Evolutionary conservation across 352 stramenopile species (phyloP).

Genomic region (Pythium chondricola): DNA sequence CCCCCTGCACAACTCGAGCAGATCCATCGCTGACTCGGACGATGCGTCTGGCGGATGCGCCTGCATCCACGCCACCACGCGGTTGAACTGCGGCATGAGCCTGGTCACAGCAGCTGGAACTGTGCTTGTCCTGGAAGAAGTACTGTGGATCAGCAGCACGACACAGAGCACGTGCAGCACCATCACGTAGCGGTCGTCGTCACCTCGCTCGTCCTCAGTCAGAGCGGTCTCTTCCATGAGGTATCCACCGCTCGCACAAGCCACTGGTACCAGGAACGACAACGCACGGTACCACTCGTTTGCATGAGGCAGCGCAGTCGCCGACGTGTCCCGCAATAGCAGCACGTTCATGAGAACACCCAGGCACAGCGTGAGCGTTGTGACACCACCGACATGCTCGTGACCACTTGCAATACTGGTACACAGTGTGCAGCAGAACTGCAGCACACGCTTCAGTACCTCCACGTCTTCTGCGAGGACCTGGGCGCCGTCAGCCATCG

Average conservation of each 20-base stretch:
- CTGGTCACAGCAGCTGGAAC: constrained; percentile 28
- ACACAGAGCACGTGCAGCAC: constrained; percentile 66
- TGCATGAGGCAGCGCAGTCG: constrained; percentile 32
- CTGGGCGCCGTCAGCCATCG: constrained; percentile 43
- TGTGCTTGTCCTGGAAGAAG: constrained; percentile 40
- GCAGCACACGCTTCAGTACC: constrained; percentile 60
- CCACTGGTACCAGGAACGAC: constrained; percentile 67
- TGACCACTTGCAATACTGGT: constrained; percentile 41
- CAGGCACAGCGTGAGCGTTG: constrained; percentile 67
- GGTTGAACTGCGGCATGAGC: constrained; percentile 53
- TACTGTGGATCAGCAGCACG: constrained; percentile 60
- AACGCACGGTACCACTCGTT: constrained; percentile 68
- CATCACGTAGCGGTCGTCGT: constrained; percentile 79
- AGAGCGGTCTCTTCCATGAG: constrained; percentile 43
- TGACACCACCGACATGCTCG: constrained; percentile 42
- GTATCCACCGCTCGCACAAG: constrained; percentile 50
- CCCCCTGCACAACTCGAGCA: constrained; percentile 69
- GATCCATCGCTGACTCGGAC: constrained; percentile 45
- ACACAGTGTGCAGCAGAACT: constrained; percentile 72
- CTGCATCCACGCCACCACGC: constrained; percentile 47
- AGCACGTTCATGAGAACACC: constrained; percentile 78
- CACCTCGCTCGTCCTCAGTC: constrained; percentile 39
- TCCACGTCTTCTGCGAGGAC: constrained; percentile 51
- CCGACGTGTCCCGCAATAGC: constrained; percentile 40
- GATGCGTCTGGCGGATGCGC: constrained; percentile 45